Percentiles rank a stretch among this genome's conserved stretches.
Conservation (phyloP, 1,284 basidiomycete genomes). For the Irpex lacteus region DNA sequence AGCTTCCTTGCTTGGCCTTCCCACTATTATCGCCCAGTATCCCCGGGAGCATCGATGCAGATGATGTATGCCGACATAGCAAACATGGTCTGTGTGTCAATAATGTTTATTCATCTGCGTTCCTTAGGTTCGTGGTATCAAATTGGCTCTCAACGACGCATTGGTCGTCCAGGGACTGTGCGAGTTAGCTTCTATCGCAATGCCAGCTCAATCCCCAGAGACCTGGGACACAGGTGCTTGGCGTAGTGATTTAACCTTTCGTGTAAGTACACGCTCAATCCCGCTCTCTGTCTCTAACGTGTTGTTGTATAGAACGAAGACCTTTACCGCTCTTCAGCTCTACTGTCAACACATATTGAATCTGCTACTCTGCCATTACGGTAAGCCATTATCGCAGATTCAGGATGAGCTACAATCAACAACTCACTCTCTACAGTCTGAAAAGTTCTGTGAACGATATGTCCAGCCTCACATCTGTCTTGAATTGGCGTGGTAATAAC, state of each 20-base stretch:
- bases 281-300: conserved; percentile 9
- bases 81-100: too few species aligned
- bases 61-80: neutral
- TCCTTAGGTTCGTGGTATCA: conserved; percentile 19
- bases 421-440: conserved; percentile 32
- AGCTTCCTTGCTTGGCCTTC: conserved; percentile 52
- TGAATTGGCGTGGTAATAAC: conserved; percentile 54
- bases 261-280: conserved; percentile 35
- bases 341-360: conserved; percentile 68
- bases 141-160: conserved; percentile 55
- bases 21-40: conserved; percentile 50
- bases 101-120: conserved; percentile 1
- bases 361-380: conserved; percentile 62
- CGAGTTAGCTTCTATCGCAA: conserved; percentile 49
- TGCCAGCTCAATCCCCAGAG: conserved; percentile 53
- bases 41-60: conserved; percentile 32
- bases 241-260: conserved; percentile 36
- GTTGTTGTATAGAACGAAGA: conserved; percentile 34
- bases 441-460: conserved; percentile 41
- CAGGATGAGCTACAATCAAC: conserved; percentile 5
- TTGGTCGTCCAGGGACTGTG: conserved; percentile 51
- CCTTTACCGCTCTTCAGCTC: conserved; percentile 56
- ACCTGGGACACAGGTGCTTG: conserved; percentile 40
- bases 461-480: conserved; percentile 41
- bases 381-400: conserved; percentile 31